These are phyloP conservation scores for Mycena latifolia DNA, from an alignment of 768 basidiomycete species.

Conservation along the genomic window DNA sequence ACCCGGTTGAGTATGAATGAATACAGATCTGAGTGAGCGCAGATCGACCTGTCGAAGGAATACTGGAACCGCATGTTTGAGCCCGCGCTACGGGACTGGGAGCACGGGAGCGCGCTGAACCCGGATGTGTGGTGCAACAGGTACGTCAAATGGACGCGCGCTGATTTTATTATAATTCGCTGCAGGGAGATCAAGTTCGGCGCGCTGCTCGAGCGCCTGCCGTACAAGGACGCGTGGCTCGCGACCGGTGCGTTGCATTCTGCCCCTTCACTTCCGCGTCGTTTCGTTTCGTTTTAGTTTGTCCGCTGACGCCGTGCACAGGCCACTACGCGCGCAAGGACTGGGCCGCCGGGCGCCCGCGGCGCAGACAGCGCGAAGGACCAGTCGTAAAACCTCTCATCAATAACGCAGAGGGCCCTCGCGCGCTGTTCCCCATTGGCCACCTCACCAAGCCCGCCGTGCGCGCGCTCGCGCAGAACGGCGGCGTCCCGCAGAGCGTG, in stretches of 20 bases:
- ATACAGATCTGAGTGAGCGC: conserved; percentile 13
- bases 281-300: too few relatives aligned
- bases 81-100: conserved; percentile 85
- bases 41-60: conserved; percentile 91
- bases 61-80: conserved; percentile 96
- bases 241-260: conserved; percentile 78
- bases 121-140: conserved; percentile 95
- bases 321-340: conserved; percentile 90
- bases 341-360: conserved; percentile 63
- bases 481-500: conserved; percentile 67
- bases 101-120: conserved; percentile 86
- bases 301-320: conserved; percentile 36
- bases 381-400: conserved; percentile 92
- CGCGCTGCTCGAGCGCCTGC: conserved; percentile 77
- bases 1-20: too few relatives aligned
- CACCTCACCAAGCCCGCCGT: conserved; percentile 77
- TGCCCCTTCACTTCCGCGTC: too few relatives aligned
- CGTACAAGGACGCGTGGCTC: conserved; percentile 65
- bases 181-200: conserved; percentile 92
- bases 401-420: conserved; percentile 77
- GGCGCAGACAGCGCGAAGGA: conserved; percentile 78
- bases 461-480: conserved; percentile 73
- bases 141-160: conserved; percentile 50
- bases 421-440: conserved; percentile 86
- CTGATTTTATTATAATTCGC: neutral